These are phyloP conservation scores for Delonix regia DNA, from an alignment of 306 rosid species.

Conservation along the genomic window DNA sequence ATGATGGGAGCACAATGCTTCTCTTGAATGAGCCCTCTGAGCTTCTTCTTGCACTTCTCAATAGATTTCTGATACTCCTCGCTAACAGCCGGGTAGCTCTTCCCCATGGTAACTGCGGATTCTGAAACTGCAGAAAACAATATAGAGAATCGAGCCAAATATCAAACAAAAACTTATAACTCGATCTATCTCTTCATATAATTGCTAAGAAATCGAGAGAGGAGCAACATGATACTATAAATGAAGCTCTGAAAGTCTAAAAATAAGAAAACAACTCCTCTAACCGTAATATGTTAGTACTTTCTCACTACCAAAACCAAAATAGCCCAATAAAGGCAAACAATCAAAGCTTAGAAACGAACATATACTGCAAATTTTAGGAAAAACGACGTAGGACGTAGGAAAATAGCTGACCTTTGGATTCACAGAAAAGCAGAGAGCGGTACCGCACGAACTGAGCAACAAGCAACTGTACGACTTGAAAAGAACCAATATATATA, in stretches of 20 bases:
- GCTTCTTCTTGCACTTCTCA: conserved; percentile 63
- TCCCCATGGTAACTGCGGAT: conserved; percentile 40
- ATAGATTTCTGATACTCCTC: conserved; percentile 55
- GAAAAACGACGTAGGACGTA: not conserved
- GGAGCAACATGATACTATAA: not conserved
- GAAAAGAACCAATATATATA: not conserved
- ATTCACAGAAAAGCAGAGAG: not conserved
- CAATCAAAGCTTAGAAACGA: not conserved
- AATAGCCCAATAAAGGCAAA: not conserved
- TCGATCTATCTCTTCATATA: not conserved
- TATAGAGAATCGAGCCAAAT: not conserved
- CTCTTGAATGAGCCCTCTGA: conserved; percentile 63
- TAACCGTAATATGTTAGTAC: not conserved
- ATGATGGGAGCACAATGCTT: conserved; percentile 68
- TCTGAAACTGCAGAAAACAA: not conserved
- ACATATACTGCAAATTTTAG: not conserved
- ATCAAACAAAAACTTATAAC: not conserved
- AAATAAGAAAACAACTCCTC: not conserved
- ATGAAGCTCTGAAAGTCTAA: not conserved
- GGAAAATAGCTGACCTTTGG: conserved; percentile 1
- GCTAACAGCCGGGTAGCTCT: conserved; percentile 56
- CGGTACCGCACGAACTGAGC: not conserved
- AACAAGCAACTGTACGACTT: not conserved
- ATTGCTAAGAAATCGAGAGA: not conserved
- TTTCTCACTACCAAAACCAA: not conserved